These are phyloP conservation scores for Chaetoceros muelleri DNA, from an alignment of 108 stramenopile genomes.

Conservation along the genomic window DNA sequence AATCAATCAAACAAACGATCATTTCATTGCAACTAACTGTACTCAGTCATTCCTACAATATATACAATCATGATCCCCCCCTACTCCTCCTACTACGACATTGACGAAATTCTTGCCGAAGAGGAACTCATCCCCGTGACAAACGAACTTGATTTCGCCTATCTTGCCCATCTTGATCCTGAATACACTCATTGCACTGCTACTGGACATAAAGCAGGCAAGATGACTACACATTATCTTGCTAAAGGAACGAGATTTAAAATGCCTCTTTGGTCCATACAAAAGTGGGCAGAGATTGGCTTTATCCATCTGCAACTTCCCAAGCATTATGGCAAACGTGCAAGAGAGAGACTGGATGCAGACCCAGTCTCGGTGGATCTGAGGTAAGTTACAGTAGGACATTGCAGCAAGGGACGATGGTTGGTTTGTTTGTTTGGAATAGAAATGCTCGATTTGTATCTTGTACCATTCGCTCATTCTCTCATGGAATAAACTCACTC, in stretches of 20 bases:
- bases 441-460: neutral
- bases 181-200: conserved; percentile 19
- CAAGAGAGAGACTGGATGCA: conserved; percentile 63
- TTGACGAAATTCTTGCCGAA: conserved; percentile 89
- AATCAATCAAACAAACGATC: too few species aligned
- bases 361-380: conserved; percentile 54
- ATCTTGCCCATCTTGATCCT: conserved; percentile 79
- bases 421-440: neutral
- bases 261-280: conserved; percentile 71
- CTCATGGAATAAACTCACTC: neutral
- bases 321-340: conserved; percentile 43
- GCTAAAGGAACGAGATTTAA: conserved; percentile 47
- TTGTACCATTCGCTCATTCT: neutral
- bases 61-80: too few species aligned
- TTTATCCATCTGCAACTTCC: conserved; percentile 53
- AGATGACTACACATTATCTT: conserved; percentile 16
- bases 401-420: neutral
- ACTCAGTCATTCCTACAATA: too few species aligned
- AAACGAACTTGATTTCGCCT: conserved; percentile 65
- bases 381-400: conserved; percentile 24
- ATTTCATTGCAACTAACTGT: too few species aligned
- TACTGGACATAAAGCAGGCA: conserved; percentile 5
- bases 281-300: conserved; percentile 61
- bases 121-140: conserved; percentile 87
- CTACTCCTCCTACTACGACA: conserved; percentile 81